Base-by-base conservation (phyloP, 148 eudicot genomes). In the Dianthus caryophyllus region DNA sequence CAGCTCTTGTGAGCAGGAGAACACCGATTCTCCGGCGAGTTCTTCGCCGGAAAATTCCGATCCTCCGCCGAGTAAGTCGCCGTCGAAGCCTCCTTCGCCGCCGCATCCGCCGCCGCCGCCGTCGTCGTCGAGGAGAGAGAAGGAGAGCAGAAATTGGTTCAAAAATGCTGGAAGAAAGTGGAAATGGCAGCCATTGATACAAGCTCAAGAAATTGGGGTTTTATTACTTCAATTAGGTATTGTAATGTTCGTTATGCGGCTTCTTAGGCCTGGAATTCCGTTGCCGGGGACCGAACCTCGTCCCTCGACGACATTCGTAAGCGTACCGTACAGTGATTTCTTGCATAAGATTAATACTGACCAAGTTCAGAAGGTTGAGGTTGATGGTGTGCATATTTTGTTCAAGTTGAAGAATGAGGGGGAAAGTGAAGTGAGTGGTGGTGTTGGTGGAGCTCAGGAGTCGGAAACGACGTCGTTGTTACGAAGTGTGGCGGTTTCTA, bases 291-390 rank as follows among this genome's bases (percentile, higher is more conserved):
- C 88, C 6, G 93, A 88, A 66, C 90, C 90, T 0, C 77, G 84
- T 70, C 53, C 83, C 20, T 73, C 87, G 11, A 78, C 93, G 9
- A 77, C 82, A n/a, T 69, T 84, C 38, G 78, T 89, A 3, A 84
- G 89, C 29, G 98, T 89, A 6, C 94, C 96, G 1, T 92, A 89
- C 62, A 92, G 98, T 60, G 96, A 92, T 29, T 92, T 92, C 58
- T 73, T 92, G 83, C 82, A 68, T 82, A 89, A 78, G 76, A 77
- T 92, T 65, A 89, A 79, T 76, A 54, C 70, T 43, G 80, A 92
- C 78, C 78, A 80, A 78, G 98, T 92, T 65, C 82, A 89, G 69
- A 89, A 92, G 67, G 98, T 92, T 61, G 98, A 92, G 80, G 94
- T 92, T 38, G 96, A 92, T 80, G 98, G 93, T 18, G 89, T 87